Evolutionary conservation across 75 land plant genomes (phyloP).

Genomic region (Cunninghamia lanceolata): DNA sequence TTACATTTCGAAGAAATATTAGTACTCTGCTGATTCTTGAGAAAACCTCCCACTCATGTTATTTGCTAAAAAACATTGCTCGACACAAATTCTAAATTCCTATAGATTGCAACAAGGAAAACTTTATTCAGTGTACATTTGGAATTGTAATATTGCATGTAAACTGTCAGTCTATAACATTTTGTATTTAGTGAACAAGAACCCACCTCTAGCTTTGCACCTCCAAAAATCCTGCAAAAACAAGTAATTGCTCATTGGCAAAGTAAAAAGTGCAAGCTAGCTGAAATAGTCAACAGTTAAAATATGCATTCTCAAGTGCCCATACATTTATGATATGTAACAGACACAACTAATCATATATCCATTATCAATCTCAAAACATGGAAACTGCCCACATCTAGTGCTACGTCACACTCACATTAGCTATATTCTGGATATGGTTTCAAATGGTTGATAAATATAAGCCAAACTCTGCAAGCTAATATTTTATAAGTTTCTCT

Average conservation of each 20-base stretch:
- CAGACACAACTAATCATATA: neutral
- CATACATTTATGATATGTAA: neutral
- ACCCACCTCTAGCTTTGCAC: neutral
- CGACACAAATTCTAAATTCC: neutral
- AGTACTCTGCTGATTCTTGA: neutral
- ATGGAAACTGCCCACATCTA: neutral
- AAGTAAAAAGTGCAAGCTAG: neutral
- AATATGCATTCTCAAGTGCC: neutral
- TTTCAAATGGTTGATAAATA: neutral
- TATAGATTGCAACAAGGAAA: neutral
- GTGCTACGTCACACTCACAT: neutral
- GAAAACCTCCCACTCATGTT: neutral
- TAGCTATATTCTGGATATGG: neutral
- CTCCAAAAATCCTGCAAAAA: neutral
- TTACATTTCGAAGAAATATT: neutral
- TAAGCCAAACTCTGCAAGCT: neutral
- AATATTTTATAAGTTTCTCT: neutral
- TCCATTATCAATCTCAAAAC: neutral
- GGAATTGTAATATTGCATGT: neutral
- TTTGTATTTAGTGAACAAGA: neutral
- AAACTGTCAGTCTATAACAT: neutral
- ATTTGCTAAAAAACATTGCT: neutral
- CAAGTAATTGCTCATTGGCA: neutral
- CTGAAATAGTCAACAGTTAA: neutral
- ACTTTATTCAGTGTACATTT: neutral